Conservation (phyloP, 768 basidiomycete species). For the Atractiella rhizophila region DNA sequence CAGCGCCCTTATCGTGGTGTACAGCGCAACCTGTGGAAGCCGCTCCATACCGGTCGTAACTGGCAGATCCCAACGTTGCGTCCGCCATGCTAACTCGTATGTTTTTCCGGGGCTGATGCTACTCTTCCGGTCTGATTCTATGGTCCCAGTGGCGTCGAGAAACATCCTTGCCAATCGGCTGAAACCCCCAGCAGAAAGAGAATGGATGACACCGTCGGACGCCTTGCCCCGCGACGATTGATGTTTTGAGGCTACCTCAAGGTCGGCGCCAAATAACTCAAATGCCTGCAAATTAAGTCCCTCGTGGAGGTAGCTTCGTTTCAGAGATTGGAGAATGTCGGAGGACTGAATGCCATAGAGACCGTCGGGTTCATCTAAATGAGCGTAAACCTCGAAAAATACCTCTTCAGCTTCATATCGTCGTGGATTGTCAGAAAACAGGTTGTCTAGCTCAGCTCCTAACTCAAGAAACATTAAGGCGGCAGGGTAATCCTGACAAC, state of each 20-base stretch:
- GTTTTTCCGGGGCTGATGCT: constrained; percentile 27
- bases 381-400: constrained; percentile 72
- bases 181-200: constrained; percentile 76
- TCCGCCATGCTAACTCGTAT: constrained; percentile 76
- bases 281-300: constrained; percentile 79
- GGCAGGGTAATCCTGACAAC: no score
- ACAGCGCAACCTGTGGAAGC: constrained; percentile 4
- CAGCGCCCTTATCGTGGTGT: neutral
- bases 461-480: no score
- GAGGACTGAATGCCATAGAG: constrained; percentile 75
- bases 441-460: no score
- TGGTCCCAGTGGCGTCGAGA: constrained; percentile 19
- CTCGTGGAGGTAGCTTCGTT: constrained; percentile 75
- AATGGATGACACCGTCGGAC: constrained; percentile 41
- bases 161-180: constrained; percentile 56
- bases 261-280: constrained; percentile 57
- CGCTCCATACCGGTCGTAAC: constrained; percentile 14
- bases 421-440: no score
- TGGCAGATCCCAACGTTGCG: constrained; percentile 69
- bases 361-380: constrained; percentile 92
- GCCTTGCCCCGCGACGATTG: constrained; percentile 25
- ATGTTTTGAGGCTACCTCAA: constrained; percentile 28
- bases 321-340: constrained; percentile 52
- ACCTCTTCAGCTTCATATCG: constrained; percentile 32
- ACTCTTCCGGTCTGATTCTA: constrained; percentile 10